Percentiles rank a stretch among this genome's conserved stretches.
Evolutionary conservation across 2,329 filamentous ascomycete genomes (phyloP).

Genomic region (Calonectria naviculata): DNA sequence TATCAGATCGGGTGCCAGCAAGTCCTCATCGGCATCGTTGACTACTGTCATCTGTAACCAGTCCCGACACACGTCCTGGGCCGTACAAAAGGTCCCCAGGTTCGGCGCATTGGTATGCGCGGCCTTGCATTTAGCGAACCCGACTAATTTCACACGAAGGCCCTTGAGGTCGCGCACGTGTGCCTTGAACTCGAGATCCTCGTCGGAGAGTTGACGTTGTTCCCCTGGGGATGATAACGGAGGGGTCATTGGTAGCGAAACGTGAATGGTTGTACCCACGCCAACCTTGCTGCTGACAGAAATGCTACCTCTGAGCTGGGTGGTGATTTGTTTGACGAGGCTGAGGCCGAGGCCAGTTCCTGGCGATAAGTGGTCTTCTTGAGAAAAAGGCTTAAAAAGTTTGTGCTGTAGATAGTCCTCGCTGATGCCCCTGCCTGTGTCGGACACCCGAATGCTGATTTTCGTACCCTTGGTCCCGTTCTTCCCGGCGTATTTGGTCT

Average conservation of each 20-base stretch:
- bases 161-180: not conserved
- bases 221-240: not conserved
- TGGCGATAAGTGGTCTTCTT: slow-evolving; percentile 69
- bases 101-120: slow-evolving; percentile 4
- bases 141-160: not conserved
- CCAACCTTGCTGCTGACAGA: slow-evolving; percentile 60
- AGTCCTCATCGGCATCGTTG: not conserved
- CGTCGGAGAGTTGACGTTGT: slow-evolving; percentile 40
- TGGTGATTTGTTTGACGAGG: slow-evolving; percentile 70
- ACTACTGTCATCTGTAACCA: slow-evolving; percentile 37
- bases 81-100: slow-evolving; percentile 15
- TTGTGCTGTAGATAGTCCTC: slow-evolving; percentile 70
- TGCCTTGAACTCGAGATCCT: slow-evolving; percentile 33
- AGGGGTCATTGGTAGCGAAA: slow-evolving; percentile 43
- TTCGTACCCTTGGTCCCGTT: not conserved
- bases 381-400: slow-evolving; percentile 73
- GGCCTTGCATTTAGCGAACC: not conserved
- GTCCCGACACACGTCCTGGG: slow-evolving; percentile 25
- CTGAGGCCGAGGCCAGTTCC: slow-evolving; percentile 74
- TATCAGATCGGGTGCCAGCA: slow-evolving; percentile 40
- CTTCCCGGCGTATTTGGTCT: slow-evolving; percentile 18
- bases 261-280: slow-evolving; percentile 49
- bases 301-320: slow-evolving; percentile 69
- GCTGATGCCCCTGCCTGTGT: slow-evolving; percentile 75
- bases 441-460: slow-evolving; percentile 60